These are phyloP conservation scores for Platismatia glauca DNA, from an alignment of 495 filamentous ascomycete species.

Conservation along the genomic window DNA sequence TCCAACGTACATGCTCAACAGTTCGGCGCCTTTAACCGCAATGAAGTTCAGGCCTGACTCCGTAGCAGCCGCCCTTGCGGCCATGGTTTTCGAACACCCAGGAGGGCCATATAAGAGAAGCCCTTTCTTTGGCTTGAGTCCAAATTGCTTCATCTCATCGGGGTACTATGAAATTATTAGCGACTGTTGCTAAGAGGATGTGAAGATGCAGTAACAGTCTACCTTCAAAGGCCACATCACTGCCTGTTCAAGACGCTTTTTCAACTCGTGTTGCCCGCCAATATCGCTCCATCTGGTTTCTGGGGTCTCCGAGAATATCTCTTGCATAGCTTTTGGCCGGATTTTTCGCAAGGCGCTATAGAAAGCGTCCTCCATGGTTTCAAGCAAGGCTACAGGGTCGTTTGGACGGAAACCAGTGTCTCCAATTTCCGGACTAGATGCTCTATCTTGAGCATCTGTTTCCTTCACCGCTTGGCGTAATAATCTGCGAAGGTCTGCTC, in stretches of 20 bases:
- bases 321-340: constrained; percentile 79
- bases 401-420: constrained; percentile 9
- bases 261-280: constrained; percentile 77
- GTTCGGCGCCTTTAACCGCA: constrained; percentile 91
- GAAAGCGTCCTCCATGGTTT: constrained; percentile 44
- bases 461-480: constrained; percentile 38
- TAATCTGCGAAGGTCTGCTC: constrained; percentile 47
- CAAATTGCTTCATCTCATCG: constrained; percentile 49
- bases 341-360: constrained; percentile 46
- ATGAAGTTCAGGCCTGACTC: constrained; percentile 90
- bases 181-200: background rate
- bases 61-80: constrained; percentile 84
- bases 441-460: constrained; percentile 35
- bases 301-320: constrained; percentile 79
- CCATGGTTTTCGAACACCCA: constrained; percentile 92
- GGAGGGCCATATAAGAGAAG: constrained; percentile 90
- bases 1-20: constrained; percentile 95
- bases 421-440: constrained; percentile 10
- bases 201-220: constrained; percentile 3
- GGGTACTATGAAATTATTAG: constrained; percentile 37
- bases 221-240: constrained; percentile 61
- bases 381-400: constrained; percentile 13
- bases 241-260: constrained; percentile 54
- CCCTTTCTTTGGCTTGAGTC: constrained; percentile 64
- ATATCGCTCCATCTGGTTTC: constrained; percentile 85